Conservation (phyloP, 768 basidiomycete species). For the Termitomyces sp. region DNA sequence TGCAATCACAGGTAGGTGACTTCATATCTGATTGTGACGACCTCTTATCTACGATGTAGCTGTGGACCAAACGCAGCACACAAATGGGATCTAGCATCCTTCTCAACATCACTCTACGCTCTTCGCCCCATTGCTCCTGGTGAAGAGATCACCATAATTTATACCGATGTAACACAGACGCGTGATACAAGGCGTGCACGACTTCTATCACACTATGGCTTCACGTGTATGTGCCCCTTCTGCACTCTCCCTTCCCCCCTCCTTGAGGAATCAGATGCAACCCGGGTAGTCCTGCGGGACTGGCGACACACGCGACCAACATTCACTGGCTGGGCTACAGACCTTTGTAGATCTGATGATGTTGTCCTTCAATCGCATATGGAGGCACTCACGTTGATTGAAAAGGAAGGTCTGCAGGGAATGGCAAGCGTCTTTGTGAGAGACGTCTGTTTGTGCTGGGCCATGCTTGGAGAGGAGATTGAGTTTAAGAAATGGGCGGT, state of each 20-base stretch:
- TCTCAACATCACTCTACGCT: conserved; percentile 35
- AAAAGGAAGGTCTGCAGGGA: conserved; percentile 37
- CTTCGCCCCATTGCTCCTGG: conserved; percentile 30
- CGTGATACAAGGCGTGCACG: conserved; percentile 26
- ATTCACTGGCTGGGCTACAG: conserved; percentile 36
- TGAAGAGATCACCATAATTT: conserved; percentile 42
- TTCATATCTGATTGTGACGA: not conserved
- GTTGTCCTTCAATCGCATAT: conserved; percentile 32
- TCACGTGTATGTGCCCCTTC: conserved; percentile 33
- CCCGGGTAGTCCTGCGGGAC: conserved; percentile 8
- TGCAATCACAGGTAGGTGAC: conserved; percentile 36
- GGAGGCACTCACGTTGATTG: conserved; percentile 32
- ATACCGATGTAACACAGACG: conserved; percentile 34
- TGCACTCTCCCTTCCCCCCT: conserved; percentile 22
- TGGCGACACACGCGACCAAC: conserved; percentile 13
- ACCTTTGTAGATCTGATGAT: conserved; percentile 34
- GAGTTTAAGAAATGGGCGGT: conserved; percentile 31
- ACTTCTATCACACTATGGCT: conserved; percentile 33
- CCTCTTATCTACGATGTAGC: conserved; percentile 15
- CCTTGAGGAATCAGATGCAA: conserved; percentile 5
- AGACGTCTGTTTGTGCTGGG: conserved; percentile 37
- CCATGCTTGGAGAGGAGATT: conserved; percentile 31
- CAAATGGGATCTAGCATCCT: conserved; percentile 33
- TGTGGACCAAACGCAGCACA: conserved; percentile 40
- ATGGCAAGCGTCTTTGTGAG: conserved; percentile 34